A percentile compares a stretch with the other conserved stretches of the same genome.
Evolutionary conservation across 805 yeast species (phyloP).

Genomic region (Cyberlindnera meyerae): DNA sequence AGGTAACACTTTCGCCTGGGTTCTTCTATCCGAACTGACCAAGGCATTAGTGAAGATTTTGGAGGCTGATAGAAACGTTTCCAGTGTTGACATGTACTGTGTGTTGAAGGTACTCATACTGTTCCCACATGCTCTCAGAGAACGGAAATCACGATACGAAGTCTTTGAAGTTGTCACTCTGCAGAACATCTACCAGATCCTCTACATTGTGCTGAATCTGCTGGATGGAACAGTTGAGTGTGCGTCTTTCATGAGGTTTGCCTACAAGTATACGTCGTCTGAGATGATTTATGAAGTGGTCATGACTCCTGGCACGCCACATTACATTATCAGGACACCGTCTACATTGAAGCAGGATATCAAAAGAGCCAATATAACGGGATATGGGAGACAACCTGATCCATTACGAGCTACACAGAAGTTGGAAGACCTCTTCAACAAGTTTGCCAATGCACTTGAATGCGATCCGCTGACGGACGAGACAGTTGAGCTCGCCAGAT

Average conservation of each 20-base stretch:
- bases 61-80: conserved; percentile 12
- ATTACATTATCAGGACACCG: conserved; percentile 17
- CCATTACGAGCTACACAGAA: background rate
- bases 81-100: conserved; percentile 16
- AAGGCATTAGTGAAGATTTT: conserved; percentile 8
- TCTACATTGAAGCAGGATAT: conserved; percentile 13
- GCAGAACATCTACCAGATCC: conserved; percentile 11
- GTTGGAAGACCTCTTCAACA: conserved; percentile 8
- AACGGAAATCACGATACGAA: conserved; percentile 16
- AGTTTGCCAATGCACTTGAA: conserved; percentile 8
- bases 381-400: conserved; percentile 1
- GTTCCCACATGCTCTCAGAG: conserved; percentile 13
- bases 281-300: conserved; percentile 9
- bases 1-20: conserved; percentile 18
- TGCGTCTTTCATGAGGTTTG: conserved; percentile 7
- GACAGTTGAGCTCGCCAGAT: too few species aligned
- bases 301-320: conserved; percentile 4
- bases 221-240: conserved; percentile 20
- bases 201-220: conserved; percentile 4
- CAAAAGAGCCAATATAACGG: conserved; percentile 14
- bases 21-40: conserved; percentile 13
- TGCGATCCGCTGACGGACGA: too few species aligned
- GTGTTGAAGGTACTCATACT: conserved; percentile 14
- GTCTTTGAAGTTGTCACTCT: conserved; percentile 14
- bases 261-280: conserved; percentile 11